Evolutionary conservation across 1,284 basidiomycete species (phyloP).

Genomic region (Coriolopsis trogii): DNA sequence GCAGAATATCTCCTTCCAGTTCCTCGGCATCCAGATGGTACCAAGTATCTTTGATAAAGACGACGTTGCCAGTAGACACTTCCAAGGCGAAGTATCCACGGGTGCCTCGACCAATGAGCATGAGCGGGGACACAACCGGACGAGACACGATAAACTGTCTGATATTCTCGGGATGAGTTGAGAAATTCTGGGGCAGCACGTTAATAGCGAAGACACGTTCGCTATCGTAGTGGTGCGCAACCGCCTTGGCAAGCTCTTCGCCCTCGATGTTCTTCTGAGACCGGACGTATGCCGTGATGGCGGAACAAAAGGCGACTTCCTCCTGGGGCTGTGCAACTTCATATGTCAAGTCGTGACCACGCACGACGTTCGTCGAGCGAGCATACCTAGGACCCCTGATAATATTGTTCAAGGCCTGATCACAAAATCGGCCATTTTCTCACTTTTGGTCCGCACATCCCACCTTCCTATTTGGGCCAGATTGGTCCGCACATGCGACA

Average conservation of each 20-base stretch:
- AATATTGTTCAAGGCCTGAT: too few relatives aligned
- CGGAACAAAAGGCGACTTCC: neutral
- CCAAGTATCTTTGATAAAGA: conserved; percentile 15
- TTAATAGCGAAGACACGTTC: neutral
- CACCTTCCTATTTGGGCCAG: too few relatives aligned
- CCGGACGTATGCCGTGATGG: neutral
- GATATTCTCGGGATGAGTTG: neutral
- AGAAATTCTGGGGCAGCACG: neutral
- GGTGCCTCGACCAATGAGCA: neutral
- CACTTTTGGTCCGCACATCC: too few relatives aligned
- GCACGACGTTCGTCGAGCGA: neutral
- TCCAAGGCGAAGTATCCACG: conserved; percentile 11
- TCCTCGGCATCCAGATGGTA: neutral
- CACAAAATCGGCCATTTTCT: too few relatives aligned
- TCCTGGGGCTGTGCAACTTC: neutral
- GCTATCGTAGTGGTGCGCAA: neutral
- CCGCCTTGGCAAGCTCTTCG: neutral
- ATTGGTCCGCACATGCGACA: too few relatives aligned
- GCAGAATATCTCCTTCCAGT: neutral
- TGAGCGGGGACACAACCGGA: neutral
- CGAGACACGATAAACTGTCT: conserved; percentile 5
- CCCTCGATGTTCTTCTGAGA: neutral
- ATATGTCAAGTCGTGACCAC: conserved; percentile 6
- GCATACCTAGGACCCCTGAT: too few relatives aligned
- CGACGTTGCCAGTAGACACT: neutral